Conservation (phyloP, 129 eudicot species). For the Artemisia annua region DNA sequence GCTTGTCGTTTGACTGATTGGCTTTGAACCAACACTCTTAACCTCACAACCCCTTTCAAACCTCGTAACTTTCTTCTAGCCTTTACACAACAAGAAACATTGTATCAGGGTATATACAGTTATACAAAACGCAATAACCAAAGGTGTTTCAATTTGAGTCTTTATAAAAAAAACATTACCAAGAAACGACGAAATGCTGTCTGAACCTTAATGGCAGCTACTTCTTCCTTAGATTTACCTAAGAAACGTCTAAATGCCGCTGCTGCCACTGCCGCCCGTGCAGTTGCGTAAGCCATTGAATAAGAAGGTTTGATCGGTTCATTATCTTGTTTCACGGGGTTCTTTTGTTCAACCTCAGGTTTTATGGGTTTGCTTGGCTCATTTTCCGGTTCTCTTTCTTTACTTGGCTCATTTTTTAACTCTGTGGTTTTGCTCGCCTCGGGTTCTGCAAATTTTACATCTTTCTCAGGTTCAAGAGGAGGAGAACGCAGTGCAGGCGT, state of each 20-base stretch:
- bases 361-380: constrained; percentile 22
- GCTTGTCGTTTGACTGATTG: constrained; percentile 67
- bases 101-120: not conserved
- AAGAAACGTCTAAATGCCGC: constrained; percentile 43
- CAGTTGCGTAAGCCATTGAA: constrained; percentile 38
- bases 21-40: constrained; percentile 50
- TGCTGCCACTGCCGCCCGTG: constrained; percentile 63
- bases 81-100: constrained; percentile 25
- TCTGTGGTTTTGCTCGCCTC: not conserved
- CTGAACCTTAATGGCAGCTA: constrained; percentile 67
- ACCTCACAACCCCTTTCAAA: constrained; percentile 60
- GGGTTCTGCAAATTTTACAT: constrained; percentile 26
- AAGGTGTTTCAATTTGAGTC: not conserved
- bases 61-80: constrained; percentile 61
- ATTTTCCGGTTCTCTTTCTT: not conserved
- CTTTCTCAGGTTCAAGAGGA: constrained; percentile 30
- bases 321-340: constrained; percentile 18
- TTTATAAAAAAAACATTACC: constrained; percentile 33
- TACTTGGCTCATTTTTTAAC: constrained; percentile 1
- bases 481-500: constrained; percentile 34
- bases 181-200: constrained; percentile 55
- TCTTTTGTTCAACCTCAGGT: constrained; percentile 11
- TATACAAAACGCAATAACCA: not conserved
- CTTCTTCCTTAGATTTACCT: constrained; percentile 62
- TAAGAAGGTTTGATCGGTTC: constrained; percentile 34